Conservation (phyloP, 768 basidiomycete species). For the Amanita rimosa region DNA sequence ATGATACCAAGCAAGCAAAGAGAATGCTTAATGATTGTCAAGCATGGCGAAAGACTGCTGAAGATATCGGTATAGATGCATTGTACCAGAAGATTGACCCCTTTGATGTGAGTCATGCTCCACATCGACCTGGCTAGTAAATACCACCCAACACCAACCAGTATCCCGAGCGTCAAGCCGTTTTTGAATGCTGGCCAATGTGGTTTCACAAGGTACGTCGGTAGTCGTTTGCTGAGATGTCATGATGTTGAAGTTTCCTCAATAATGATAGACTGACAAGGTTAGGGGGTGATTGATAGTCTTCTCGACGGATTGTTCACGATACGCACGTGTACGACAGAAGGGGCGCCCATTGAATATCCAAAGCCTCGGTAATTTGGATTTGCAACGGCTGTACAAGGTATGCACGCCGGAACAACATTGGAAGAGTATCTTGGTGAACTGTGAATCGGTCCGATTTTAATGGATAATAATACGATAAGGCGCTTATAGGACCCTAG, state of each 20-base stretch:
- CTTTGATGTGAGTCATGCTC: slow-evolving; percentile 43
- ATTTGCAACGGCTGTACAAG: slow-evolving; percentile 46
- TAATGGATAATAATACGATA: background rate
- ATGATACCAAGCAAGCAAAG: slow-evolving; percentile 45
- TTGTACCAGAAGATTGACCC: slow-evolving; percentile 53
- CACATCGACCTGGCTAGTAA: background rate
- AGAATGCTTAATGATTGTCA: slow-evolving; percentile 59
- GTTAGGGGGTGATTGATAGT: slow-evolving; percentile 19
- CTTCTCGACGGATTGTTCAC: background rate
- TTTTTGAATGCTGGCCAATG: slow-evolving; percentile 71
- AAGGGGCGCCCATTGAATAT: slow-evolving; percentile 66
- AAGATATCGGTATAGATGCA: slow-evolving; percentile 55
- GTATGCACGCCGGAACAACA: slow-evolving; percentile 47
- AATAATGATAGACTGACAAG: slow-evolving; percentile 58
- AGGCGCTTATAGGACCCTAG: slow-evolving; percentile 10
- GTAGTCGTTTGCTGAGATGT: background rate
- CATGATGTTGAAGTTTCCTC: background rate
- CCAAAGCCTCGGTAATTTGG: slow-evolving; percentile 49
- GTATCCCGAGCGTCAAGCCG: slow-evolving; percentile 60
- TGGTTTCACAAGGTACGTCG: slow-evolving; percentile 59
- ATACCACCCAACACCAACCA: slow-evolving; percentile 16
- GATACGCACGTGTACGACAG: slow-evolving; percentile 19
- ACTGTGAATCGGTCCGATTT: slow-evolving; percentile 38
- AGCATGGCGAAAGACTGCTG: slow-evolving; percentile 54
- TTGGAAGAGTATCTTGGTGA: slow-evolving; percentile 55